Evolutionary conservation across 2,329 filamentous ascomycete genomes (phyloP), one percentile per base, ranked within the genome.

Genomic region (Canariomyces notabilis): DNA sequence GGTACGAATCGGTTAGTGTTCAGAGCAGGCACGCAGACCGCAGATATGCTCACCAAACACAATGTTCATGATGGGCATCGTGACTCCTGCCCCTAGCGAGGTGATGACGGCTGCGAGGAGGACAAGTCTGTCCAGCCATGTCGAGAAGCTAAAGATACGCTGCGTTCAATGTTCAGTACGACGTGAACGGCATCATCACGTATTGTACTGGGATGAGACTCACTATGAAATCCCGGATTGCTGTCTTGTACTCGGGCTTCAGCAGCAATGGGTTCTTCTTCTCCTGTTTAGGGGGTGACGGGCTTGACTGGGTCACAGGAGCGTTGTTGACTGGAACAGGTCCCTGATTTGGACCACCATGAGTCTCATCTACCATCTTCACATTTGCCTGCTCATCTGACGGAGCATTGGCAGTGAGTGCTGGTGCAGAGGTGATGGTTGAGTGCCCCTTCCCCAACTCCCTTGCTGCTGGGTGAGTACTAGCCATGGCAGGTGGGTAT

Each of bases 21-120:
- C 48, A 78, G 75, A 29, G 26, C 3, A 29, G 14, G 4, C 7
- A 11, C 9, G 4, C 9, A 29, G 3, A 4, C 4, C 8, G 26
- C 26, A 29, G 26, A 29, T 9, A 29, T 29, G 16, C 6, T 67
- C 62, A 55, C 76, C 77, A 58, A 80, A 80, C 4, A 80, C 67
- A 7, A 81, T 71, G 46, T 79, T 82, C 72, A 82, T 78, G 21
- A 82, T 57, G 0, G 79, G 79, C 42, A 81, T 64, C 0, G 78
- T 81, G 20, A 74, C 62, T 41, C 77, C 77, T 2, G 75, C 70
- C 31, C 71, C 75, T 15, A 77, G 66, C 3, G 76, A 75, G 16
- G 76, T 71, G 18, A 77, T 1, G 9, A 67, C 57, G 9, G 76
- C 76, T 9, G 65, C 61, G 3, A 59, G 59, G 50, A 79, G 71